phyloP scores from a whole-genome alignment of 352 stramenopile species.

The Peronospora belbahrii region DNA sequence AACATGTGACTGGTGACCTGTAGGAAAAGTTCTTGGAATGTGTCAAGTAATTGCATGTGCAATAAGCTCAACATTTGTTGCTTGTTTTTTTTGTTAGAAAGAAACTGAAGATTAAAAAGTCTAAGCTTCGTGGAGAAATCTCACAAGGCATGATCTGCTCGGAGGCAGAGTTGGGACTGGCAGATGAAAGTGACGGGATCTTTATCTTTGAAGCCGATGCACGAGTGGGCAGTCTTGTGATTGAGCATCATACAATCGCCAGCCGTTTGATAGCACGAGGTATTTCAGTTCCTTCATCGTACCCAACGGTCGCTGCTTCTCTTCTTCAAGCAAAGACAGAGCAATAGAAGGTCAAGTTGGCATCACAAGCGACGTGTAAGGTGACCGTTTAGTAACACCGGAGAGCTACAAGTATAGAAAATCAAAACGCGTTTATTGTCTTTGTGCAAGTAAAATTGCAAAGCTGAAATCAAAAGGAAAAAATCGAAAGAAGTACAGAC shows the following conservation, averaged over 20 bases:
- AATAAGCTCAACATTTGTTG: too few species aligned
- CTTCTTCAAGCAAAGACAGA: constrained; percentile 1
- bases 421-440: constrained; percentile 23
- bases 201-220: constrained; percentile 52
- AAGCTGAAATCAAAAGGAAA: constrained; percentile 13
- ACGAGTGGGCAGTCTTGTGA: constrained; percentile 42
- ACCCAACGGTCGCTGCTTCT: constrained; percentile 4
- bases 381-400: neutral
- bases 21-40: too few species aligned
- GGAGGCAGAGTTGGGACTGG: constrained; percentile 59
- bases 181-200: constrained; percentile 59
- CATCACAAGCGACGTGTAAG: neutral
- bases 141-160: constrained; percentile 83
- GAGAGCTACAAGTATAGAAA: constrained; percentile 11
- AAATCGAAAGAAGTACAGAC: constrained; percentile 30
- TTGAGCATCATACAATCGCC: constrained; percentile 33
- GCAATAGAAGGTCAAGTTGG: constrained; percentile 1
- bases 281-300: constrained; percentile 2
- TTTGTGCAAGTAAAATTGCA: constrained; percentile 19
- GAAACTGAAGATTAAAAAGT: constrained; percentile 83
- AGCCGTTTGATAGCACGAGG: constrained; percentile 24
- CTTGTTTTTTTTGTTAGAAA: too few species aligned
- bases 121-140: constrained; percentile 66
- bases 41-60: too few species aligned
- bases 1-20: constrained; percentile 39